Base-by-base conservation (phyloP, 164 flowering plant genomes). In the Protea cynaroides region DNA sequence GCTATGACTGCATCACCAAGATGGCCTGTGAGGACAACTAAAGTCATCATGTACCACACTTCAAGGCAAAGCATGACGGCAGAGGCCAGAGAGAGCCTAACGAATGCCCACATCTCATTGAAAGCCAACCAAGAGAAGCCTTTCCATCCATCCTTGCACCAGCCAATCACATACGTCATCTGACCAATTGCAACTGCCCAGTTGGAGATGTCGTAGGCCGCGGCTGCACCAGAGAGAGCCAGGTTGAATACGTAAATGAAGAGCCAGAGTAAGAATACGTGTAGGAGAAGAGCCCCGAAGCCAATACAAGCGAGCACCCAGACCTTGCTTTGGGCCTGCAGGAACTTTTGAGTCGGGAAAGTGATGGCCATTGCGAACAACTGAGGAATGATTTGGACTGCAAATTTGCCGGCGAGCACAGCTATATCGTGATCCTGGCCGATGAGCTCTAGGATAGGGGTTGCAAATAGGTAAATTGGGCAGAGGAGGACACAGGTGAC, bases 11-110 rank as follows among this genome's bases (percentile, higher is more conserved):
- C 90, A 75, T 90, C 76, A n/a, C 64, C 68, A 58, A 89, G 86
- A 46, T 81, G 78, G 19, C 96, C 95, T 0, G 87, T 72, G 62
- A 90, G 82, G 59, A 92, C 69, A 19, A 80, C 71, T 5, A 92
- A 76, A 59, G 80, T 74, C 87, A 84, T 84, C 83, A 86, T 77
- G 59, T 92, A 90, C 98, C 97, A 92, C 38, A 89, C n/a, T 66
- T 92, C 95, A 3, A 88, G 74, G 70, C 93, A 88, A 40, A 92
- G 82, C 98, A 92, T 92, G 0, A 92, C 71, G 34, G 96, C 97
- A n/a, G 97, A 91, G 54, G 97, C 92, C 4, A 94, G 17, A 1
- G 98, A 94, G 25, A 91, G 88, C 69, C 65, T 85, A 25, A 86
- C 77, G 64, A 91, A 94, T 1, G 75, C 76, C 92, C 92, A 91